Evolutionary conservation across 495 filamentous ascomycete species (phyloP).

Genomic region (Neurospora hispaniola): DNA sequence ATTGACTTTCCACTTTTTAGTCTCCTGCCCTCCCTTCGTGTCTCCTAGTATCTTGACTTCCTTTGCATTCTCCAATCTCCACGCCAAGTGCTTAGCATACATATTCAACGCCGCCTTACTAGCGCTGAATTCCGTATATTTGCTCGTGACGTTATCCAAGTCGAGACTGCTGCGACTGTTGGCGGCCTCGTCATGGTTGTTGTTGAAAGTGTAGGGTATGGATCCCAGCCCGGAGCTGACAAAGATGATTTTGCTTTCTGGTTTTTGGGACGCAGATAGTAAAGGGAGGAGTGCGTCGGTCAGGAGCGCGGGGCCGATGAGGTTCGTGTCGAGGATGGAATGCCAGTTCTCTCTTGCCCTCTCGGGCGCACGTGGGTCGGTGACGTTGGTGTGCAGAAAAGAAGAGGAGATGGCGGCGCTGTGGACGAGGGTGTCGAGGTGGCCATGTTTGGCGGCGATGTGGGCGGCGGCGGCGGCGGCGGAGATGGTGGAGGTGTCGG

Average conservation of each 20-base stretch:
- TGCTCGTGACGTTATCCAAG: not conserved
- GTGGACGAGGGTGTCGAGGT: constrained; percentile 43
- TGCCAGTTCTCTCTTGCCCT: constrained; percentile 4
- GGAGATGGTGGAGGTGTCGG: constrained; percentile 44
- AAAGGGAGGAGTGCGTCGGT: constrained; percentile 38
- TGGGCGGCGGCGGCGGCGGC: constrained; percentile 25
- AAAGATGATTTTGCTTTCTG: constrained; percentile 31
- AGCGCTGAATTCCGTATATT: constrained; percentile 13
- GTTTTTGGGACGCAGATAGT: constrained; percentile 23
- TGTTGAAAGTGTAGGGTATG: not conserved
- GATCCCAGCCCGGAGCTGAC: constrained; percentile 17
- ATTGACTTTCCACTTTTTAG: constrained; percentile 18
- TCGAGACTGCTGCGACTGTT: not conserved
- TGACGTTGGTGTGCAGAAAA: not conserved
- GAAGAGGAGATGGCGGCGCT: constrained; percentile 30
- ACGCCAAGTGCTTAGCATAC: constrained; percentile 11
- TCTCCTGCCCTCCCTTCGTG: not conserved
- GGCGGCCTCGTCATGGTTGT: too few species aligned
- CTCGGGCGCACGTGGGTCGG: not conserved
- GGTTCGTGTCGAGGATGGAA: constrained; percentile 31
- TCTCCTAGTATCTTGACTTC: not conserved
- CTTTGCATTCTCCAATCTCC: constrained; percentile 1
- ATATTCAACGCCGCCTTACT: constrained; percentile 37
- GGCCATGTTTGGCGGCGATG: constrained; percentile 27
- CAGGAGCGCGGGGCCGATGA: constrained; percentile 25